Evolutionary conservation across 2,329 filamentous ascomycete species (phyloP), one percentile per base, ranked within the genome.

Genomic region (Alternaria sp.): DNA sequence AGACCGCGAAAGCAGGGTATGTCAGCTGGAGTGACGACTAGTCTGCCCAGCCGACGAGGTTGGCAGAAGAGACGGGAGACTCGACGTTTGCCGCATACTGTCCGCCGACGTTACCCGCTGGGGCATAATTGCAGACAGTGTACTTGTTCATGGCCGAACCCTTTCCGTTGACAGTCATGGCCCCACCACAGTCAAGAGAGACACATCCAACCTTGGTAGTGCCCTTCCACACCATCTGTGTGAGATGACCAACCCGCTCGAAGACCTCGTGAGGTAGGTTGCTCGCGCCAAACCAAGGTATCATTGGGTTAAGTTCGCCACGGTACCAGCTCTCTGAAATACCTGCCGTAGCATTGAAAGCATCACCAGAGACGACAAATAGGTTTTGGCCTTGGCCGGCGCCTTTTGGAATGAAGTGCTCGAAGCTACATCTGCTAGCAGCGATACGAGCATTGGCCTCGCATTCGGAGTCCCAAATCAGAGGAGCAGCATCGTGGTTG

Each of bases 271-370:
- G 91, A 6, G 71, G 62, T 31, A 72, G 46, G 73, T 81, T 83
- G 58, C 77, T 73, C 66, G 82, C 56, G 64, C 88, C 89, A 72
- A 90, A 95, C 74, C 79, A 82, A 52, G 80, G 77, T 29, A 73
- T 70, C 58, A 83, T 83, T 78, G 84, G 88, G 63, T 75, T 74
- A 69, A 90, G 81, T 79, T 97, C 92, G 70, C 85, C 86, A 77
- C 95, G 92, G 85, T 97, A 97, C 92, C 95, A 97, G 80, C 89
- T 83, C 75, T 94, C 85, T 71, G 88, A 91, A 74, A 94, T 88
- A 67, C 90, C 87, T 63, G 85, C 82, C 53, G 87, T 86, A 62
- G 91, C 82, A 45, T 88, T 84, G 60, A 73, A 75, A 77, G 79
- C 56, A n/a, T 80, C 75, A 2, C 78, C 72, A 60, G 86, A 83